phyloP scores from a whole-genome alignment of 2,329 filamentous ascomycete genomes.

The Akanthomyces lecanii region DNA sequence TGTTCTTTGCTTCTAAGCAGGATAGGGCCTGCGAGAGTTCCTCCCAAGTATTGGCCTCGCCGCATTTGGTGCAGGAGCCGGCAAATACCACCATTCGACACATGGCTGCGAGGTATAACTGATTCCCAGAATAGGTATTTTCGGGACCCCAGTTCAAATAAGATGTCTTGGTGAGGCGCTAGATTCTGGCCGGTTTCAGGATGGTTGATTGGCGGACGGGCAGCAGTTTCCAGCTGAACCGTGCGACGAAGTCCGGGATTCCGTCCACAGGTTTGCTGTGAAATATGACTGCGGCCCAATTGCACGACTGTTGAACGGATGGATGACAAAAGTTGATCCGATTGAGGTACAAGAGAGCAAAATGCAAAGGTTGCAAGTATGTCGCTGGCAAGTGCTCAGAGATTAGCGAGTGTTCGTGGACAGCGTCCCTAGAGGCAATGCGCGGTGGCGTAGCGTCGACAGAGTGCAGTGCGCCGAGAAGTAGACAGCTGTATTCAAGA shows the following conservation, averaged over 20 bases:
- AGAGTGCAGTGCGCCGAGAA: neutral
- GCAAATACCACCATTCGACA: constrained; percentile 44
- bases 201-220: neutral
- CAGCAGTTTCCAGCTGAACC: neutral
- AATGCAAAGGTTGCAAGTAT: neutral
- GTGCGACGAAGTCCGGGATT: neutral
- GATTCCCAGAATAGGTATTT: too few species aligned
- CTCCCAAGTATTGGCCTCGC: constrained; percentile 37
- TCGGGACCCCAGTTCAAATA: neutral
- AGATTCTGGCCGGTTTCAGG: neutral
- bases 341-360: neutral
- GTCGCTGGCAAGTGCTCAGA: neutral
- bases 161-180: neutral
- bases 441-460: neutral
- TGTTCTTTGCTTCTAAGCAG: constrained; percentile 48
- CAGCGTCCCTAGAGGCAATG: neutral
- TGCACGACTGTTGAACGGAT: neutral
- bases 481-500: neutral
- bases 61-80: constrained; percentile 42
- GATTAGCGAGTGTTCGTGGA: neutral
- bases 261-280: neutral
- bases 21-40: constrained; percentile 43
- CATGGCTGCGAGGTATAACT: constrained; percentile 29
- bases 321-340: neutral
- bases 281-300: neutral